Base-by-base conservation (phyloP, 768 basidiomycete genomes). In the Boletus subcaerulescens region DNA sequence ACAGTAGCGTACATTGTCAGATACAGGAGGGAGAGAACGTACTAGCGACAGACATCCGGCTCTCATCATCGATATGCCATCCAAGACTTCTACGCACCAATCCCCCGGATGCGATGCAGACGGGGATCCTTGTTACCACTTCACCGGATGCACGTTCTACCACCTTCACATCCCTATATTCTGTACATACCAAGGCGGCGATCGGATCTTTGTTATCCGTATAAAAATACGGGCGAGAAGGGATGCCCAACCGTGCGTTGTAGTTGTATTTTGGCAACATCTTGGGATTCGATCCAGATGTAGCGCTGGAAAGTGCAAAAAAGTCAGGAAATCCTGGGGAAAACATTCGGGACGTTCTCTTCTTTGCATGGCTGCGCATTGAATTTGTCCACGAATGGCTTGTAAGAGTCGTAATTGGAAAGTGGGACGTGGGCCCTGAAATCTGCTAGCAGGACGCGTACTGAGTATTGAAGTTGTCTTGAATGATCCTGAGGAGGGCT, bases 301-400 rank as follows among this genome's bases (percentile, higher is more conserved):
- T 65, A 10, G 46, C 50, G 10, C 58, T 65, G 4, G 64, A 58
- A 15, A 45, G 10, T 1, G 45, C 53, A 0, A 65, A 13, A 38
- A 39, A 49, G 17, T 48, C 41, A 1, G 64, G 64, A 11, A 65
- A 32, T 17, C 64, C 64, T 3, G 64, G 64, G 11, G 64, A 41
- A 50, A 65, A 50, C 50, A 65, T 43, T 29, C n/a, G 12, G 15
- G 38, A 65, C 56, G 4, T 65, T 56, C 22, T 42, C 44, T 29
- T 65, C 58, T 32, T 53, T 65, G 56, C 64, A 65, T 18, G 60
- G 64, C 3, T 13, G 29, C 15, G 4, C 45, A 15, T 60, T 29
- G 26, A 65, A 65, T 26, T 53, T 65, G 3, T 39, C 39, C 1
- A 56, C 15, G 24, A 58, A 65, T 1, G 61, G 61, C 29, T 51